Evolutionary conservation across 1,284 basidiomycete genomes (phyloP).

Genomic region (Lignosus rhinocerotis): DNA sequence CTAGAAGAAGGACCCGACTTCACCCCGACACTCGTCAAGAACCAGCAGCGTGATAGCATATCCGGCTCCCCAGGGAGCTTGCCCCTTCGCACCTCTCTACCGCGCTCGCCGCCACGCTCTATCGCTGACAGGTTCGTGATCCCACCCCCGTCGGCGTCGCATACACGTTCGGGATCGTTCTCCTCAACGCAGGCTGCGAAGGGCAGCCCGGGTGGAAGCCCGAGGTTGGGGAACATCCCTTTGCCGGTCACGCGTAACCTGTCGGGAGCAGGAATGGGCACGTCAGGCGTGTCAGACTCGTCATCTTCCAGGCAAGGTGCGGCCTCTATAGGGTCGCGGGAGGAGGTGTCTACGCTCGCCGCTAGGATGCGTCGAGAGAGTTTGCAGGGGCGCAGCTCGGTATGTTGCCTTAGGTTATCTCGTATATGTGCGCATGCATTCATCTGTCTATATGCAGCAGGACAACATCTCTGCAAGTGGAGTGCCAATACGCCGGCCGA

Average conservation of each 20-base stretch:
- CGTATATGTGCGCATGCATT: neutral
- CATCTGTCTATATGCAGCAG: conserved; percentile 11
- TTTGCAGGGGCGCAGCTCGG: conserved; percentile 33
- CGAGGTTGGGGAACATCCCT: conserved; percentile 32
- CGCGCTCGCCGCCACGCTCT: conserved; percentile 44
- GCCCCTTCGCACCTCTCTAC: conserved; percentile 42
- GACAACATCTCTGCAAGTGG: conserved; percentile 44
- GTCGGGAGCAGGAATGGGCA: conserved; percentile 30
- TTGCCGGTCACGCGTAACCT: conserved; percentile 35
- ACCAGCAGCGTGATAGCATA: conserved; percentile 52
- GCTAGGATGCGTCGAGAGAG: conserved; percentile 46
- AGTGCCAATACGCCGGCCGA: conserved; percentile 52
- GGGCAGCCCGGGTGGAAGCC: conserved; percentile 35
- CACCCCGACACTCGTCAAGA: conserved; percentile 61
- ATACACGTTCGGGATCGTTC: conserved; percentile 39
- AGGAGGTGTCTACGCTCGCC: conserved; percentile 39
- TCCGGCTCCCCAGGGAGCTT: conserved; percentile 47
- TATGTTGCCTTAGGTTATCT: conserved; percentile 29
- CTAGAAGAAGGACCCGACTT: conserved; percentile 59
- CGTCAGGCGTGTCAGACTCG: conserved; percentile 38
- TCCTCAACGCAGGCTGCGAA: conserved; percentile 22
- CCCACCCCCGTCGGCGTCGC: conserved; percentile 43
- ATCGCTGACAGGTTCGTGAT: conserved; percentile 60
- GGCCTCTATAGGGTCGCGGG: conserved; percentile 37
- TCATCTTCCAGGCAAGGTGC: conserved; percentile 42